A percentile compares a stretch with the other conserved stretches of the same genome.
These are phyloP conservation scores for Geotrichum carabidarum DNA, from an alignment of 1,139 yeast genomes.

Conservation along the genomic window DNA sequence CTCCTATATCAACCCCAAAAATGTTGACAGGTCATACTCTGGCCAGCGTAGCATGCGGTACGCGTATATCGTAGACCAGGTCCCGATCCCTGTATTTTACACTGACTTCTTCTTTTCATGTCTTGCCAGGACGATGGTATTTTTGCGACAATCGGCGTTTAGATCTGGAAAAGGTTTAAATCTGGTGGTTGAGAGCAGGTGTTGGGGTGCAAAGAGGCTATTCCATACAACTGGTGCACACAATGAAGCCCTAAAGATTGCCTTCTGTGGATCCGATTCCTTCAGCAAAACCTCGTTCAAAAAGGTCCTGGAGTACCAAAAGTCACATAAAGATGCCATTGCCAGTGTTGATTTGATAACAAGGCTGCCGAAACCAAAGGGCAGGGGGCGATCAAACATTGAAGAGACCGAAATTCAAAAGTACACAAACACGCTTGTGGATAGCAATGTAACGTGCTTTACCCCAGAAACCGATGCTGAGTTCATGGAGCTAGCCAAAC, in stretches of 20 bases:
- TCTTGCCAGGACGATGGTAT: neutral
- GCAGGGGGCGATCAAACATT: constrained; percentile 50
- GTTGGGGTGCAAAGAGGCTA: neutral
- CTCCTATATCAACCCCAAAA: too few species aligned
- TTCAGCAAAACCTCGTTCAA: constrained; percentile 62
- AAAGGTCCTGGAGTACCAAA: constrained; percentile 41
- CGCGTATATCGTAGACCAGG: neutral
- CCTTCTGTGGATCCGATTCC: constrained; percentile 77
- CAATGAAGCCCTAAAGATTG: constrained; percentile 39
- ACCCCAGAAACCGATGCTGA: constrained; percentile 37
- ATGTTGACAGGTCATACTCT: too few species aligned
- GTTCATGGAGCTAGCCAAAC: constrained; percentile 40
- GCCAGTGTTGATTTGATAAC: constrained; percentile 57
- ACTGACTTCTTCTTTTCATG: neutral
- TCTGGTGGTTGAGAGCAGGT: neutral
- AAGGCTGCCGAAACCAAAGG: constrained; percentile 63
- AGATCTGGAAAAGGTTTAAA: neutral
- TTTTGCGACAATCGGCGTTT: neutral
- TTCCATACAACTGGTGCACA: neutral
- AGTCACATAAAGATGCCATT: constrained; percentile 36
- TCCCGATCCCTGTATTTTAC: neutral
- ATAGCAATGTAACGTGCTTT: constrained; percentile 36
- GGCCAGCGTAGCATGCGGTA: neutral
- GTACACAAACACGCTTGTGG: constrained; percentile 47
- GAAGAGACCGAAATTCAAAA: constrained; percentile 52